Evolutionary conservation across 179 eudicot species (phyloP), one percentile per base, ranked within the genome.

Genomic region (Pouteria campechiana): DNA sequence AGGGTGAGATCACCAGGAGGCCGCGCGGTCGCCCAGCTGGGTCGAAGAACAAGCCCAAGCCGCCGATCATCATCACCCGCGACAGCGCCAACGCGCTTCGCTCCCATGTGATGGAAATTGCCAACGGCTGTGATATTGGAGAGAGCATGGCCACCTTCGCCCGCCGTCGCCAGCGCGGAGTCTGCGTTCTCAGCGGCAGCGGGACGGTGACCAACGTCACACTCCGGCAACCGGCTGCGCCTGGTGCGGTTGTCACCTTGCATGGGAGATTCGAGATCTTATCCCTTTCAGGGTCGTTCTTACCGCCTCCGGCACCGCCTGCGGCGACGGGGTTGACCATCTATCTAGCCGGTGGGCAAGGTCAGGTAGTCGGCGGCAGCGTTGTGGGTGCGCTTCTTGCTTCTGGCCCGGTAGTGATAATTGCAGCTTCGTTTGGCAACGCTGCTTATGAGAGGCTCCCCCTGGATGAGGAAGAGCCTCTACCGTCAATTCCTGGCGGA

Each of bases 361-460:
- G 75, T 2, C 75, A 69, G 67, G 75, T 69, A 25, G 67, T 69
- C 11, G 75, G 75, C n/a, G 75, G 75, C 2, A 37, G 55, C 7
- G 70, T 63, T 9, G 75, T 63, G 1, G 75, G 75, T 32, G 32
- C 58, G 10, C 66, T 69, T 10, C 7, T 69, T 11, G 70, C 75
- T 0, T 44, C 70, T 0, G 75, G 75, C n/a, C 75, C 75, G 0
- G 70, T 69, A 15, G 64, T 69, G 10, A 52, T 69, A 5, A 69
- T 69, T 65, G 67, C 67, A 16, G 75, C 75, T 3, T 63, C 75
- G 19, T 69, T 69, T 15, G 55, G 70, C 25, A 69, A 69, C 10
- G 70, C 75, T 0, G 70, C 70, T 1, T 64, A 64, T 25, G 70
- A 69, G 24, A 49, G 67, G 35, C 46, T 69, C 11, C 75, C 75